Conservation (phyloP, 2,329 filamentous ascomycete genomes). For the Alternaria sp. region DNA sequence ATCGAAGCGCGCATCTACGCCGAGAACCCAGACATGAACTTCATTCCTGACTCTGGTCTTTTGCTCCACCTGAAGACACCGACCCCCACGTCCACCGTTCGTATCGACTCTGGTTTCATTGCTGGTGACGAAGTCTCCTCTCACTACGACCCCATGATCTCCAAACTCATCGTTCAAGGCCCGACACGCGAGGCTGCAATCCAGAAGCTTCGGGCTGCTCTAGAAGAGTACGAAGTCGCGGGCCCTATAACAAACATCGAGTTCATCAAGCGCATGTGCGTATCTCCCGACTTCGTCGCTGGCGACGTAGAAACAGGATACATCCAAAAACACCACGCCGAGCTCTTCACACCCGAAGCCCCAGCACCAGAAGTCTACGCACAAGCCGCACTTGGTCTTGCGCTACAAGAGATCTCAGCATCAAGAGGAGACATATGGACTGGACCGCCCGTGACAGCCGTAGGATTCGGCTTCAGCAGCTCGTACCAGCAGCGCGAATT, state of each 20-base stretch:
- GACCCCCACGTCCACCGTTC: conserved; percentile 70
- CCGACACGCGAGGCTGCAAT: conserved; percentile 80
- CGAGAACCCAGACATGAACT: conserved; percentile 88
- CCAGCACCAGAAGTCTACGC: conserved; percentile 77
- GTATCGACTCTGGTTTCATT: conserved; percentile 92
- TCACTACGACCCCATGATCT: conserved; percentile 98
- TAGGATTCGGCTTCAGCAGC: conserved; percentile 61
- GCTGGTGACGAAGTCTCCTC: conserved; percentile 91
- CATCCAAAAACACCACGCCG: conserved; percentile 83
- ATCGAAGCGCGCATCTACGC: conserved; percentile 98
- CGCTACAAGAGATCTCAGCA: conserved; percentile 54
- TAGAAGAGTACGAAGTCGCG: conserved; percentile 90
- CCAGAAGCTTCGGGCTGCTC: conserved; percentile 77
- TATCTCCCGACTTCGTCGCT: conserved; percentile 78
- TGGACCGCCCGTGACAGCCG: conserved; percentile 38
- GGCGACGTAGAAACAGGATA: conserved; percentile 96
- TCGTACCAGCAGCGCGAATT: conserved; percentile 69
- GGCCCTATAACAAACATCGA: conserved; percentile 95
- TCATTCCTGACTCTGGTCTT: conserved; percentile 91
- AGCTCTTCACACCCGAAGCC: conserved; percentile 72
- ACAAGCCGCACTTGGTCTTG: conserved; percentile 82
- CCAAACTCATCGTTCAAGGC: conserved; percentile 92
- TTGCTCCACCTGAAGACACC: conserved; percentile 84
- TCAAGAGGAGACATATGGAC: conserved; percentile 51
- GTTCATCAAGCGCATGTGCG: conserved; percentile 88